Evolutionary conservation across 768 basidiomycete genomes (phyloP).

Genomic region (Phanerochaete carnosa): DNA sequence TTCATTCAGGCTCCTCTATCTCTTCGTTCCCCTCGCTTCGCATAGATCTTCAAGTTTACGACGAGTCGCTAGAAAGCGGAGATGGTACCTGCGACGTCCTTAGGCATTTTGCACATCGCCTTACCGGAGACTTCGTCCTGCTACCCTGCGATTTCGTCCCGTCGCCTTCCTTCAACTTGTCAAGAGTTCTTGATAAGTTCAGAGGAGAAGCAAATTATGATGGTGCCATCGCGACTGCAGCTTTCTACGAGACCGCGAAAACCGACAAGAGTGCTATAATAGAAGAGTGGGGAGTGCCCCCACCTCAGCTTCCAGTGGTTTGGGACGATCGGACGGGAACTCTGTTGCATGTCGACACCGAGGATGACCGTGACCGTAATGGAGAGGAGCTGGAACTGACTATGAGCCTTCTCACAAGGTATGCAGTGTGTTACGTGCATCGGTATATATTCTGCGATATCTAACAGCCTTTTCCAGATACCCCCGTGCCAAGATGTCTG

Average conservation of each 20-base stretch:
- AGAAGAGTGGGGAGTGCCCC: conserved; percentile 64
- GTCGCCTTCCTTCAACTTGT: conserved; percentile 67
- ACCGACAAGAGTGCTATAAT: conserved; percentile 52
- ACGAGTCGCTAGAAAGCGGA: conserved; percentile 63
- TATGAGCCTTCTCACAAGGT: conserved; percentile 75
- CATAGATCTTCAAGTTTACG: conserved; percentile 79
- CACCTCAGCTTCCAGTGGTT: conserved; percentile 49
- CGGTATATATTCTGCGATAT: background rate
- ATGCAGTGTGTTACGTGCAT: conserved; percentile 14
- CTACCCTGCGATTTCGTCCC: conserved; percentile 91
- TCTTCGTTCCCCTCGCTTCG: conserved; percentile 56
- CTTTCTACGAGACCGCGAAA: conserved; percentile 54
- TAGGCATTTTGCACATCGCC: conserved; percentile 70
- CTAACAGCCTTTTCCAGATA: conserved; percentile 43
- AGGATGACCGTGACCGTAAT: conserved; percentile 65
- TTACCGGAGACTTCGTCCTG: conserved; percentile 82
- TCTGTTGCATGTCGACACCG: conserved; percentile 69
- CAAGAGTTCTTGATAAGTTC: conserved; percentile 74
- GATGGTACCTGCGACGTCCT: conserved; percentile 75
- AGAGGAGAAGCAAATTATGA: conserved; percentile 66
- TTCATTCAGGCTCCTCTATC: conserved; percentile 71
- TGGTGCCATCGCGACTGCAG: conserved; percentile 61
- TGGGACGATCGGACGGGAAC: conserved; percentile 68
- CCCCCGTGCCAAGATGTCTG: conserved; percentile 66
- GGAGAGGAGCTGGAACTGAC: conserved; percentile 69